phyloP scores from a whole-genome alignment of 805 yeast genomes.

The Cyberlindnera lachancei region DNA sequence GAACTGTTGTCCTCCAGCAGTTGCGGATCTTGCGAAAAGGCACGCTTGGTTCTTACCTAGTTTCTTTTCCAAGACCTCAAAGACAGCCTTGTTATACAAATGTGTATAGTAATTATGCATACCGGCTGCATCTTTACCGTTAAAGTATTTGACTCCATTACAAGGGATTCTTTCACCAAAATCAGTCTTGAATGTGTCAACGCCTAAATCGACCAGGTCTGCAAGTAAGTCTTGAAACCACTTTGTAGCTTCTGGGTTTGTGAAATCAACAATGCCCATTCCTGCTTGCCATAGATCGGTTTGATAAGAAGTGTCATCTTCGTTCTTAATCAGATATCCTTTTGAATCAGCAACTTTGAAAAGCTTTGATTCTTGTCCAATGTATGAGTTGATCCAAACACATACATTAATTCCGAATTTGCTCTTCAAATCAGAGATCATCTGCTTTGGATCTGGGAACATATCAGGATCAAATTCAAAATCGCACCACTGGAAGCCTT shows the following conservation, averaged over 20 bases:
- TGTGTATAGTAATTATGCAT: constrained; percentile 18
- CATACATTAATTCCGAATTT: constrained; percentile 30
- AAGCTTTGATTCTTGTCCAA: constrained; percentile 15
- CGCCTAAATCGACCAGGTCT: constrained; percentile 15
- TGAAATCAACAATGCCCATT: constrained; percentile 18
- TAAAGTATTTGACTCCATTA: constrained; percentile 11
- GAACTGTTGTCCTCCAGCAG: constrained; percentile 18
- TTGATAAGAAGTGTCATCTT: constrained; percentile 15
- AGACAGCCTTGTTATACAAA: constrained; percentile 17
- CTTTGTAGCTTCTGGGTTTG: constrained; percentile 17
- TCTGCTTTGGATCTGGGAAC: constrained; percentile 16
- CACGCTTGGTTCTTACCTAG: constrained; percentile 16
- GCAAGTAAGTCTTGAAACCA: constrained; percentile 15
- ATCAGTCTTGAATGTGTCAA: constrained; percentile 19
- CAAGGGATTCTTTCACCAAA: constrained; percentile 20
- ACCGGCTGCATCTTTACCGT: constrained; percentile 10
- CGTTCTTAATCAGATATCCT: constrained; percentile 15
- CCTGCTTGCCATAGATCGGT: constrained; percentile 21
- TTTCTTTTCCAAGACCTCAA: constrained; percentile 15
- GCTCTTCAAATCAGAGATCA: constrained; percentile 26
- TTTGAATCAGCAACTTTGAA: constrained; percentile 14
- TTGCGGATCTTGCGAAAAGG: constrained; percentile 20
- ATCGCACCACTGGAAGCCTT: constrained; percentile 21
- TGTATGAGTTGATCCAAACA: constrained; percentile 19
- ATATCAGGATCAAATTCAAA: constrained; percentile 17